These are phyloP conservation scores for Didymella glomerata DNA, from an alignment of 2,329 filamentous ascomycete genomes.

Conservation along the genomic window DNA sequence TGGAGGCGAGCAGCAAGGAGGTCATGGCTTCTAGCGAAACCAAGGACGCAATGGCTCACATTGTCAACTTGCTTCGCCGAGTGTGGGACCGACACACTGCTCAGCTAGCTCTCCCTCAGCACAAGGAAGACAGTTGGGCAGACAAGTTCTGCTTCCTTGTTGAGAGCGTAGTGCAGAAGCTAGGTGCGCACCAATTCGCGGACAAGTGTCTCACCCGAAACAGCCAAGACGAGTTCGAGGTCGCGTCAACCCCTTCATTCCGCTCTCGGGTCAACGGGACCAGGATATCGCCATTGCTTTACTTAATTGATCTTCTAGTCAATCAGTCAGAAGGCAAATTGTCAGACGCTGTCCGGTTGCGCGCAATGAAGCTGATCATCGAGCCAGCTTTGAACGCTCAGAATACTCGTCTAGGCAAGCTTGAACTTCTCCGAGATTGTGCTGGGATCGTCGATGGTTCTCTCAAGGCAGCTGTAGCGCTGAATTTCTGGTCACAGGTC, in stretches of 20 bases:
- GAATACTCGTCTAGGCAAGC: constrained; percentile 45
- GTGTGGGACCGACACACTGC: constrained; percentile 69
- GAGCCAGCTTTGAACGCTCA: constrained; percentile 64
- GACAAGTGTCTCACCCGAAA: constrained; percentile 61
- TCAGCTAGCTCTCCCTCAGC: constrained; percentile 43
- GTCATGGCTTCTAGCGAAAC: constrained; percentile 88
- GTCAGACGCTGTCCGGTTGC: constrained; percentile 50
- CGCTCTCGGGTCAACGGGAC: constrained; percentile 58
- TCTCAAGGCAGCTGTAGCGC: constrained; percentile 28
- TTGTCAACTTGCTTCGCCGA: constrained; percentile 73
- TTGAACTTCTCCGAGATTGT: constrained; percentile 53
- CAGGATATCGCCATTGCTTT: constrained; percentile 68
- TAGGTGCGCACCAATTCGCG: constrained; percentile 61
- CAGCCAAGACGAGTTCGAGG: constrained; percentile 68
- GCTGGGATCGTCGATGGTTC: constrained; percentile 34
- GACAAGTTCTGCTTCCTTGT: constrained; percentile 62
- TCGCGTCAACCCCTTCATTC: constrained; percentile 72
- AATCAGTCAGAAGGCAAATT: constrained; percentile 51
- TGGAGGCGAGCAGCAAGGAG: constrained; percentile 79
- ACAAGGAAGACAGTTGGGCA: constrained; percentile 55
- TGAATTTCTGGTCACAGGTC: constrained; percentile 43
- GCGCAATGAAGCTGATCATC: constrained; percentile 59
- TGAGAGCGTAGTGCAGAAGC: constrained; percentile 58
- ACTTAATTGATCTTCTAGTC: constrained; percentile 70
- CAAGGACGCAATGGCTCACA: constrained; percentile 76